Conservation (phyloP, 2,329 filamentous ascomycete species). For the Thermomyces lanuginosus region DNA sequence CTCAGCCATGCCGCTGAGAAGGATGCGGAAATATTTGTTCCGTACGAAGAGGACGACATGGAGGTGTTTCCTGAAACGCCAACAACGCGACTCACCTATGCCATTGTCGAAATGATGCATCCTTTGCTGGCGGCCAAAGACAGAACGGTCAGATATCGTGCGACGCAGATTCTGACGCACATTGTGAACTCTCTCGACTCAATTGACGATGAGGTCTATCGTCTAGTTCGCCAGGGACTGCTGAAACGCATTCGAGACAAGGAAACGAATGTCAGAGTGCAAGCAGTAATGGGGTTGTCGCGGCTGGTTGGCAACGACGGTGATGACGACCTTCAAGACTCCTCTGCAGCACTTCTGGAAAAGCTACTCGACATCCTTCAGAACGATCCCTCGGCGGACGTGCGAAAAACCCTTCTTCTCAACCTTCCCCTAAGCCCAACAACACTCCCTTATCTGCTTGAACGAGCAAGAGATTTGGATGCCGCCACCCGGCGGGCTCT, state of each 20-base stretch:
- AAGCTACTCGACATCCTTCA: slow-evolving; percentile 79
- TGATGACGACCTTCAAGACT: slow-evolving; percentile 51
- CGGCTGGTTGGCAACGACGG: slow-evolving; percentile 60
- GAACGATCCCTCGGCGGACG: slow-evolving; percentile 87
- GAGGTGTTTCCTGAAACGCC: slow-evolving; percentile 67
- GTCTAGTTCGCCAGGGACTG: slow-evolving; percentile 60
- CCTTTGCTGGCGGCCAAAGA: slow-evolving; percentile 75
- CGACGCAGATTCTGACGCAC: slow-evolving; percentile 78
- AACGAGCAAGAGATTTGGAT: slow-evolving; percentile 80
- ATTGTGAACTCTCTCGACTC: slow-evolving; percentile 84
- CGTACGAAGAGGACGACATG: slow-evolving; percentile 49
- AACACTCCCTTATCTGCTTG: slow-evolving; percentile 73
- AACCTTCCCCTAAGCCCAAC: slow-evolving; percentile 76
- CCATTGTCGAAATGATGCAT: slow-evolving; percentile 56
- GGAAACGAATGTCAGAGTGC: slow-evolving; percentile 77
- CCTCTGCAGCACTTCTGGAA: slow-evolving; percentile 53
- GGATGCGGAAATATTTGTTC: slow-evolving; percentile 47
- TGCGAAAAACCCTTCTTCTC: slow-evolving; percentile 69
- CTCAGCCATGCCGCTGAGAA: slow-evolving; percentile 52
- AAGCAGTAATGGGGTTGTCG: slow-evolving; percentile 81
- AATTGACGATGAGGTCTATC: slow-evolving; percentile 82
- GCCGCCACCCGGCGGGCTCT: slow-evolving; percentile 66
- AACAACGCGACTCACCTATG: slow-evolving; percentile 58
- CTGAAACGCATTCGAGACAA: slow-evolving; percentile 83
- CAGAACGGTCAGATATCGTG: slow-evolving; percentile 76